Evolutionary conservation across 352 stramenopile genomes (phyloP).

Genomic region (Aphanomyces euteiches): DNA sequence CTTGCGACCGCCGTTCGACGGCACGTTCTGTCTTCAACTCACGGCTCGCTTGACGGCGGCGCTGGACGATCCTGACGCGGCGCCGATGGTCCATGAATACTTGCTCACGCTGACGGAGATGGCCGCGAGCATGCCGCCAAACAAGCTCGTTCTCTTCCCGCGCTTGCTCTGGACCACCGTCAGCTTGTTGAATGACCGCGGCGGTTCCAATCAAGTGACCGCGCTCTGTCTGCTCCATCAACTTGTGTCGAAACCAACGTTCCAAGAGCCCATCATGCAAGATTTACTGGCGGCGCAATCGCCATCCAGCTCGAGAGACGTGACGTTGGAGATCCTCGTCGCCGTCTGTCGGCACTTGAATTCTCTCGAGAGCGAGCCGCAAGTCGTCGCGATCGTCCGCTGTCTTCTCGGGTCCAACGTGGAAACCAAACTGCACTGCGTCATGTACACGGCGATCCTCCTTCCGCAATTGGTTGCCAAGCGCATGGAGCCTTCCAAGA

Average conservation of each 20-base stretch:
- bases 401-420: slow-evolving; percentile 7
- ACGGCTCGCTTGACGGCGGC: slow-evolving; percentile 49
- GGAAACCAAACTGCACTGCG: not conserved
- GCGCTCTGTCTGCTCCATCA: slow-evolving; percentile 8
- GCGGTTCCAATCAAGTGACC: slow-evolving; percentile 15
- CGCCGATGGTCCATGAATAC: slow-evolving; percentile 43
- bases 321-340: slow-evolving; percentile 6
- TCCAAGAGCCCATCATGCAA: slow-evolving; percentile 21
- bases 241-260: slow-evolving; percentile 15
- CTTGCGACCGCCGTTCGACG: slow-evolving; percentile 49
- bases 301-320: not conserved
- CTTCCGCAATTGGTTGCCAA: not conserved
- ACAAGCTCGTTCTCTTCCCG: slow-evolving; percentile 61
- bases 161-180: slow-evolving; percentile 72
- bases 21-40: slow-evolving; percentile 55
- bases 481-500: not conserved
- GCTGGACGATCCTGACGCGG: slow-evolving; percentile 39
- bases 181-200: slow-evolving; percentile 59
- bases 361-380: not conserved
- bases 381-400: not conserved
- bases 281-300: slow-evolving; percentile 8
- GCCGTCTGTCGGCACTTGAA: slow-evolving; percentile 7
- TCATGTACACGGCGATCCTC: slow-evolving; percentile 20
- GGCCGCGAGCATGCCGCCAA: slow-evolving; percentile 45
- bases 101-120: slow-evolving; percentile 42